phyloP scores from a whole-genome alignment of 2,329 filamentous ascomycete genomes.

The Monosporascus ibericus region DNA sequence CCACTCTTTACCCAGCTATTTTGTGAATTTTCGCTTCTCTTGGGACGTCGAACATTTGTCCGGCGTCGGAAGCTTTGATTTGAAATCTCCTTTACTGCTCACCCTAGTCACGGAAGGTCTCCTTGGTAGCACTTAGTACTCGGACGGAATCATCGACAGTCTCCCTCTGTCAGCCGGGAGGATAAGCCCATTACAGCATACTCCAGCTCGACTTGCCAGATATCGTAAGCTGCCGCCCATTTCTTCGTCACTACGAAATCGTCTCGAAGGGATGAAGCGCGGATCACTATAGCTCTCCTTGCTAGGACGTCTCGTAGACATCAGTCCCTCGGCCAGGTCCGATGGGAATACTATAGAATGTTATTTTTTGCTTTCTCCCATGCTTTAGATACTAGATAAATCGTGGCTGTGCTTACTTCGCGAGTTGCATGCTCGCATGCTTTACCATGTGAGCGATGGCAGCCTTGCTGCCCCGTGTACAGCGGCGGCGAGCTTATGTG shows the following conservation, averaged over 20 bases:
- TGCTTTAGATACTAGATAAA: neutral
- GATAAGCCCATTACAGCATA: conserved; percentile 22
- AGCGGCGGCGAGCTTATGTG: conserved; percentile 7
- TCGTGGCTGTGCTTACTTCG: conserved; percentile 10
- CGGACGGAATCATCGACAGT: conserved; percentile 15
- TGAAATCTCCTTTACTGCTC: too few relatives aligned
- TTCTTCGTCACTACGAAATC: conserved; percentile 22
- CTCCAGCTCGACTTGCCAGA: conserved; percentile 21
- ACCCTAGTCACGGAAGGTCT: too few relatives aligned
- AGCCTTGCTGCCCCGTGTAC: conserved; percentile 20
- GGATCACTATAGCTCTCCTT: conserved; percentile 12
- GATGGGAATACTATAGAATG: conserved; percentile 20
- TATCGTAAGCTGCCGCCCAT: conserved; percentile 23
- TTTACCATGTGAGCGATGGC: conserved; percentile 22
- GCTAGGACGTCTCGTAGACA: conserved; percentile 14
- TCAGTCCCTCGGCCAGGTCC: conserved; percentile 12
- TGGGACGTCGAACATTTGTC: too few relatives aligned
- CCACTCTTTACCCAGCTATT: too few relatives aligned
- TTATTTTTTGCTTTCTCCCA: neutral
- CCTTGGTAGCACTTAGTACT: conserved; percentile 11
- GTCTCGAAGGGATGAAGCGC: conserved; percentile 18
- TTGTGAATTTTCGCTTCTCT: too few relatives aligned
- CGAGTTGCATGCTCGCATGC: conserved; percentile 19
- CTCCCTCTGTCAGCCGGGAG: conserved; percentile 21
- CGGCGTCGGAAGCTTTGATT: too few relatives aligned